Evolutionary conservation across 441 rosid genomes (phyloP).

Genomic region (Flueggea neowawraea): DNA sequence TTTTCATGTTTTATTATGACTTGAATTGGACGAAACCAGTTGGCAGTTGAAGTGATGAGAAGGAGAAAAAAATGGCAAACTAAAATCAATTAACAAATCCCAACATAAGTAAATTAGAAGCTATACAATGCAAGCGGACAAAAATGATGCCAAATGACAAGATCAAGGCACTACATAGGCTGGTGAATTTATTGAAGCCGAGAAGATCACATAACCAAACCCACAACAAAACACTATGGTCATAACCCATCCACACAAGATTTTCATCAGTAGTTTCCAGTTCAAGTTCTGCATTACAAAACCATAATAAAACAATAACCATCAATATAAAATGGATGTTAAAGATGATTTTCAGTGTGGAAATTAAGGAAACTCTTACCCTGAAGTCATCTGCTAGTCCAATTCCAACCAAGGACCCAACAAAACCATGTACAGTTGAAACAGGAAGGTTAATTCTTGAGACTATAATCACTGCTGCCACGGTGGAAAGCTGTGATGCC

Average conservation of each 20-base stretch:
- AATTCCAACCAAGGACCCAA: conserved; percentile 24
- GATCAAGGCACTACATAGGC: conserved; percentile 24
- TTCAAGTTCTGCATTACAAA: conserved; percentile 21
- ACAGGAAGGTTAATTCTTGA: conserved; percentile 16
- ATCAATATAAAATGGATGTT: background rate
- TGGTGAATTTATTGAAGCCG: conserved; percentile 24
- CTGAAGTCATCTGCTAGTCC: conserved; percentile 23
- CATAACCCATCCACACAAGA: conserved; percentile 25
- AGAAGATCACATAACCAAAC: conserved; percentile 25
- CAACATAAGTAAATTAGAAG: too few species aligned
- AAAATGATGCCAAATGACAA: too few species aligned
- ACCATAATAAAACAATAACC: background rate
- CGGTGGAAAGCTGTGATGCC: conserved; percentile 20
- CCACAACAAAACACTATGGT: conserved; percentile 25
- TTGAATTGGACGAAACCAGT: too few species aligned
- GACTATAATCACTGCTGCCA: conserved; percentile 20
- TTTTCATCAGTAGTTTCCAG: conserved; percentile 20
- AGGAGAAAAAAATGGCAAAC: too few species aligned
- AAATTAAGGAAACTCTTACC: conserved; percentile 7
- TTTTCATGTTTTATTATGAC: too few species aligned
- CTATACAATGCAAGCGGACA: too few species aligned
- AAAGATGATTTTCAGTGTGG: too few species aligned
- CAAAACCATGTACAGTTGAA: conserved; percentile 22
- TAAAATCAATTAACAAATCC: too few species aligned
- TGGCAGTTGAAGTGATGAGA: too few species aligned